These are phyloP conservation scores for Boletellus emodensis DNA, from an alignment of 768 basidiomycete species.

Conservation along the genomic window DNA sequence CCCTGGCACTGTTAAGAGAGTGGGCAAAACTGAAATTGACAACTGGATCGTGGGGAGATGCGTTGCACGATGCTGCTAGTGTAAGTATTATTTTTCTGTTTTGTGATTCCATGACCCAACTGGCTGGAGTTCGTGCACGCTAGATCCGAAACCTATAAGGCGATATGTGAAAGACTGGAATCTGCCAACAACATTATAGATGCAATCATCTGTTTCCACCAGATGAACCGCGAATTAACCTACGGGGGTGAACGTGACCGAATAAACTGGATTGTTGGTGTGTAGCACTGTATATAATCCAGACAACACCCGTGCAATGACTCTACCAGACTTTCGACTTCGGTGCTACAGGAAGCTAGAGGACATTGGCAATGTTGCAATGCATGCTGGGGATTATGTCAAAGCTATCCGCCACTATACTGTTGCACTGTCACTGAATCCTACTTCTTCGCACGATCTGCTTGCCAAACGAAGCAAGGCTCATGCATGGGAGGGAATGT, in stretches of 20 bases:
- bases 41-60: conserved; percentile 1
- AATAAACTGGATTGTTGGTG: neutral
- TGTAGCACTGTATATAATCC: too few relatives aligned
- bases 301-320: too few relatives aligned
- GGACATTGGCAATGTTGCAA: neutral
- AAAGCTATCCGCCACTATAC: too few relatives aligned
- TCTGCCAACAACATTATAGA: neutral
- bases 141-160: neutral
- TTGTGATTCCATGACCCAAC: neutral
- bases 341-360: neutral
- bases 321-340: neutral
- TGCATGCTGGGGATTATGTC: neutral
- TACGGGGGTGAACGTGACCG: neutral
- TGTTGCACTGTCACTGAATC: too few relatives aligned
- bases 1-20: too few relatives aligned
- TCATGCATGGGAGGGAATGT: neutral
- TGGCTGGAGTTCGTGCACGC: neutral
- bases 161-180: neutral
- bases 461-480: too few relatives aligned
- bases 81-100: neutral
- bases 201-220: neutral
- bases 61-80: neutral
- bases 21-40: conserved; percentile 6
- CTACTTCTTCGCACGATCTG: too few relatives aligned
- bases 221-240: neutral